These are phyloP conservation scores for Myotisia sp. DNA, from an alignment of 2,329 filamentous ascomycete genomes.

Conservation along the genomic window DNA sequence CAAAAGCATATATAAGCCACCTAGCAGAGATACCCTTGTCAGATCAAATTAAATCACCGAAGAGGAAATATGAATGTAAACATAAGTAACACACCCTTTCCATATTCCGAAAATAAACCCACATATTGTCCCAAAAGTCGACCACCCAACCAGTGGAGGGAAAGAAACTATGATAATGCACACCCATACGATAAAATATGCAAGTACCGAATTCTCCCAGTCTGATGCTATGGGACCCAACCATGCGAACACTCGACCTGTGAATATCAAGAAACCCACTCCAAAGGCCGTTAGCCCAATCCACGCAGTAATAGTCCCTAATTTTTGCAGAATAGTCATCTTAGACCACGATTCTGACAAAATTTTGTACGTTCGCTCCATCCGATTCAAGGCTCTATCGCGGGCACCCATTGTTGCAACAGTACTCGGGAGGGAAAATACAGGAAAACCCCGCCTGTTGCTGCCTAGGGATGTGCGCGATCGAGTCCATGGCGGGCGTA, in stretches of 20 bases:
- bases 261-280: slow-evolving; percentile 62
- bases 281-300: slow-evolving; percentile 41
- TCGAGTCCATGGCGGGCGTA: slow-evolving; percentile 40
- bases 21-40: slow-evolving; percentile 40
- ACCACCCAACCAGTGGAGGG: slow-evolving; percentile 78
- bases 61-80: slow-evolving; percentile 13
- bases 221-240: slow-evolving; percentile 58
- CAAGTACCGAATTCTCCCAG: slow-evolving; percentile 60
- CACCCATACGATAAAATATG: slow-evolving; percentile 61
- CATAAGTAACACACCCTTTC: slow-evolving; percentile 50
- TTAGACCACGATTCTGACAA: slow-evolving; percentile 22
- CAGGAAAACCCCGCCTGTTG: slow-evolving; percentile 25
- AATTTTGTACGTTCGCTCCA: slow-evolving; percentile 22
- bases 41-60: slow-evolving; percentile 42
- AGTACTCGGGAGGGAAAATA: slow-evolving; percentile 21
- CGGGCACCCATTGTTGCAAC: slow-evolving; percentile 16
- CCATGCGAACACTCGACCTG: slow-evolving; percentile 61
- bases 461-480: slow-evolving; percentile 22
- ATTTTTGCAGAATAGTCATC: slow-evolving; percentile 44
- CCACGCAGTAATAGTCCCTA: slow-evolving; percentile 40
- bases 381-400: slow-evolving; percentile 26
- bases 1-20: slow-evolving; percentile 70
- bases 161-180: slow-evolving; percentile 66
- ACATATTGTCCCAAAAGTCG: slow-evolving; percentile 54
- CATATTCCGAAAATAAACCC: slow-evolving; percentile 61